Base-by-base conservation (phyloP, 331 rosid species). In the Phaseolus coccineus region DNA sequence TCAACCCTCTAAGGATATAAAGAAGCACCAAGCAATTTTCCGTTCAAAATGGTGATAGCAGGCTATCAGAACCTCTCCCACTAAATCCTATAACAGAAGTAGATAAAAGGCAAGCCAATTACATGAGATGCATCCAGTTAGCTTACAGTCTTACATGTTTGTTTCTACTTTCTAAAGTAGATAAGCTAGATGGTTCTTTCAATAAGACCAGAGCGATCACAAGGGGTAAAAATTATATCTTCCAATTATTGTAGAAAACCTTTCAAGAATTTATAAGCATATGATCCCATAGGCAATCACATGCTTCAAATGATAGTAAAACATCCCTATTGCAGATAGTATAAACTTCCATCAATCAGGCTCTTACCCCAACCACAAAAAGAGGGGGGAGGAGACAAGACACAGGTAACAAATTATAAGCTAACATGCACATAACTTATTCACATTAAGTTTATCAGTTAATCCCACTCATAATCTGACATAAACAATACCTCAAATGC, bases 401-500 rank as follows among this genome's bases (percentile, higher is more conserved):
- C 13, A 76, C 37, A 62, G 39, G 15, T 25, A 76, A 25, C 27
- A 53, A 39, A 40, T 53, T 42, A 25, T 39, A 58, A 52, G n/a
- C 30, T 3, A 62, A 7, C 56, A 69, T 40, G 74, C 33, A 22
- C 15, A 76, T 40, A 77, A 77, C 15, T 33, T 61, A 28, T 71
- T 16, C 33, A 63, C 50, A 19, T 25, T 0, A 58, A 48, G 16
- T 63, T 44, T 61, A 50, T 47, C 64, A 40, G 31, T 73, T 67
- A 53, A 58, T 19, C 47, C 75, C 19, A 73, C 55, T 47, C 42
- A 40, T 44, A 31, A 69, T 63, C 58, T 73, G 53, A 57, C 69
- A 30, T 35, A 28, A n/a, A 9, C 62, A 84, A 72, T 89, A 94
- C 98, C 97, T 92, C 94, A n/a, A 92, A 92, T 35, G 89, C 93